Evolutionary conservation across 768 basidiomycete species (phyloP).

Genomic region (Pulveroboletus sp.): DNA sequence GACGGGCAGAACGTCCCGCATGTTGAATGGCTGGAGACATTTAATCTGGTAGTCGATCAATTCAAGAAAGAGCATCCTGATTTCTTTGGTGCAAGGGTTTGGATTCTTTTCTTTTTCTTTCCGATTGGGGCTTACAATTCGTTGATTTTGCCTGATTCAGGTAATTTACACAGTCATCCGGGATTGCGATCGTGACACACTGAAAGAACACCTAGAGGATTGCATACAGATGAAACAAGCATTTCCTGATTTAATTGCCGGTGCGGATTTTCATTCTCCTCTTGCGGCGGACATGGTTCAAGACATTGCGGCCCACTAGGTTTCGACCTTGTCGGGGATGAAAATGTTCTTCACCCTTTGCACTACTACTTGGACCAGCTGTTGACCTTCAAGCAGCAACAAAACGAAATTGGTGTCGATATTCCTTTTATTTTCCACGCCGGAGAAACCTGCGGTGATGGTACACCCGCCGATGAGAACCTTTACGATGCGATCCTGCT

Average conservation of each 20-base stretch:
- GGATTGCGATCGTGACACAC: conserved; percentile 47
- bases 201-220: conserved; percentile 68
- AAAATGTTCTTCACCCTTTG: conserved; percentile 56
- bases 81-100: conserved; percentile 63
- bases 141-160: conserved; percentile 28
- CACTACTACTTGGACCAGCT: conserved; percentile 60
- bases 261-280: conserved; percentile 30
- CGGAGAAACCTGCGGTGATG: conserved; percentile 78
- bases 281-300: background rate
- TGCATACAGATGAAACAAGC: conserved; percentile 68
- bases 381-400: conserved; percentile 51
- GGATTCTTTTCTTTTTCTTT: conserved; percentile 5
- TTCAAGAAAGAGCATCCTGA: conserved; percentile 55
- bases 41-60: conserved; percentile 47
- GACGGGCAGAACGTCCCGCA: conserved; percentile 59
- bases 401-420: conserved; percentile 47
- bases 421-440: conserved; percentile 80
- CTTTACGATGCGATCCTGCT: conserved; percentile 75
- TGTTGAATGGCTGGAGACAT: conserved; percentile 51
- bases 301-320: conserved; percentile 35
- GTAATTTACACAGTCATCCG: conserved; percentile 69
- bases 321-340: conserved; percentile 78
- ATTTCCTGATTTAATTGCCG: conserved; percentile 69
- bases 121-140: background rate
- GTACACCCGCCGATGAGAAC: conserved; percentile 63